Base-by-base conservation (phyloP, 2,329 filamentous ascomycete species). In the Westerdykella aurantiaca region DNA sequence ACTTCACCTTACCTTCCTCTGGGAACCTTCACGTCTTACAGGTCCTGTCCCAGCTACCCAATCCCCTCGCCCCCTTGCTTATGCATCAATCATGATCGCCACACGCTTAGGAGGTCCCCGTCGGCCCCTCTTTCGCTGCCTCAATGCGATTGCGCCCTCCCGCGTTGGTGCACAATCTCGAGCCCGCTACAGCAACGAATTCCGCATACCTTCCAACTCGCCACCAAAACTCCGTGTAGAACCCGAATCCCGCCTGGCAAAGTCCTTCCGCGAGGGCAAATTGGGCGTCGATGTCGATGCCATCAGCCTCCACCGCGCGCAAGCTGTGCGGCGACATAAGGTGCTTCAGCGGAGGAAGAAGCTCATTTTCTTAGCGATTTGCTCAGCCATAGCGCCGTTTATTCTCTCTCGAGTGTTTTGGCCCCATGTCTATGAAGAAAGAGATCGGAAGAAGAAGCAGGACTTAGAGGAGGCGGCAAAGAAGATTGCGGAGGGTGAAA, bases 301-400 rank as follows among this genome's bases (percentile, higher is more conserved):
- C 16, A 52, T 68, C 38, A 64, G 63, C 0, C 39, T 65, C 5
- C 64, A 68, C 46, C 64, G 66, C 38, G 56, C 53, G 6, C 56
- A 68, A 33, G 56, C 55, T 2, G 44, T 61, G 5, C 57, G 58
- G n/a, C 55, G 60, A 12, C 45, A 57, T 6, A 45, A 52, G n/a
- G 51, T 55, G 12, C 51, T 53, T 37, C 48, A 53, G 43, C 48
- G 59, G 23, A 68, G 25, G 10, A 29, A 29, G 7, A 29, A 29
- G 25, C 25, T 29, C 25, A 29, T 29, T 12, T 29, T 29, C 25
- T 7, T 29, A 29, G 25, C 25, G 11, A 10, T 29, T 3, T 29
- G 25, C 25, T 29, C 25, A 29, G 7, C 11, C 25, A 58, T 64
- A 21, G 57, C 59, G 7, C 64, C 65, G 34, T 61, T 69, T 13